Conservation (phyloP, 768 basidiomycete genomes). For the Panus rudis region DNA sequence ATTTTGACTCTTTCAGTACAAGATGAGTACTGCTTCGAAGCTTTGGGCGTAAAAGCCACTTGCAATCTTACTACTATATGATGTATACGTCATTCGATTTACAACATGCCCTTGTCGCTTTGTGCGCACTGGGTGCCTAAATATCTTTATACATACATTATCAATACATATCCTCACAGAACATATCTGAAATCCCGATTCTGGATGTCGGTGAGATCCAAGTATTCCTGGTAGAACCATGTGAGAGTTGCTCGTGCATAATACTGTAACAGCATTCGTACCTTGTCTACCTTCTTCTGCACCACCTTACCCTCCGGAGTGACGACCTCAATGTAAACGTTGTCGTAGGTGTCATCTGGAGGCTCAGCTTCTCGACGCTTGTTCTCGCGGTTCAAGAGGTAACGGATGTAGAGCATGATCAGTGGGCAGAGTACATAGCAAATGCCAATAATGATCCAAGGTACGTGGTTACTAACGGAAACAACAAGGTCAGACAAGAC, state of each 20-base stretch:
- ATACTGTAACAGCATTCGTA: slow-evolving; percentile 22
- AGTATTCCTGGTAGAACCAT: slow-evolving; percentile 42
- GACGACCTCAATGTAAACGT: slow-evolving; percentile 51
- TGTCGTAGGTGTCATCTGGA: slow-evolving; percentile 45
- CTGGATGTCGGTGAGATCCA: slow-evolving; percentile 68
- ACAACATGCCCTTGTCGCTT: too few species aligned
- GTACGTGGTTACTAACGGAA: slow-evolving; percentile 53
- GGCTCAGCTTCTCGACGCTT: slow-evolving; percentile 53
- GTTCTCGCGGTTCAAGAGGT: slow-evolving; percentile 53
- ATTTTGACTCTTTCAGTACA: too few species aligned
- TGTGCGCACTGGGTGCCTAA: too few species aligned
- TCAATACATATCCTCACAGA: slow-evolving; percentile 35
- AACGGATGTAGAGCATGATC: slow-evolving; percentile 43
- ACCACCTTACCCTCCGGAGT: slow-evolving; percentile 45
- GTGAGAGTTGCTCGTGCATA: too few species aligned
- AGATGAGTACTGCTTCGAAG: too few species aligned
- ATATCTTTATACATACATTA: too few species aligned
- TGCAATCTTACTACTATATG: too few species aligned
- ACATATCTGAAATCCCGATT: slow-evolving; percentile 73
- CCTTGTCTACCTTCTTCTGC: slow-evolving; percentile 62
- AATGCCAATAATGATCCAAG: slow-evolving; percentile 70
- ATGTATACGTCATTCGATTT: too few species aligned
- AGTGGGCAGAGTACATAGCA: slow-evolving; percentile 51
- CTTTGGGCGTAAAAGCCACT: too few species aligned
- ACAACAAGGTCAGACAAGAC: not conserved